phyloP scores from a whole-genome alignment of 805 yeast genomes.

The Wickerhamiella hasegawae region DNA sequence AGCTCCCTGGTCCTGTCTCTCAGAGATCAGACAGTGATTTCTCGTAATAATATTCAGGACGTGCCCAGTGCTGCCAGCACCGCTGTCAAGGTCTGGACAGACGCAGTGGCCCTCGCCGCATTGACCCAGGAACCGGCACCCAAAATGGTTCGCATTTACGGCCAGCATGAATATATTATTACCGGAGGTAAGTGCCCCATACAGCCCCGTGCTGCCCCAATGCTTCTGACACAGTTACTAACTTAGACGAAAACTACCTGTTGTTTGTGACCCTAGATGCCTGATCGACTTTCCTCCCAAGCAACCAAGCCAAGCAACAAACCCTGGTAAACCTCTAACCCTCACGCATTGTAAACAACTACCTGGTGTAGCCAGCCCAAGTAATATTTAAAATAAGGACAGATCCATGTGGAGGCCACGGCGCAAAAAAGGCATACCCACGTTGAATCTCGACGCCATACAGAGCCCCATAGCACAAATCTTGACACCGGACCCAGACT shows the following conservation, averaged over 20 bases:
- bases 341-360: no score
- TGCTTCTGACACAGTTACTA: no score
- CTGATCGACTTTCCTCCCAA: no score
- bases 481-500: not conserved
- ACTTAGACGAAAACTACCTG: no score
- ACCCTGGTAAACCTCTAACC: no score
- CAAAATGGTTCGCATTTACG: not conserved
- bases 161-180: not conserved
- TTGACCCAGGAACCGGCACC: not conserved
- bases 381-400: no score
- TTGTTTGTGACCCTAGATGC: no score
- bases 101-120: not conserved
- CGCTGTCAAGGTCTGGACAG: conserved; percentile 4
- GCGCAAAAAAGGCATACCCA: no score
- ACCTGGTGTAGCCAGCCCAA: no score
- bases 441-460: not conserved
- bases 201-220: no score
- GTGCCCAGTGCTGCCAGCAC: conserved; percentile 6
- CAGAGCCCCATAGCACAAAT: not conserved
- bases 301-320: no score
- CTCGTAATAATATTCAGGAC: conserved; percentile 11
- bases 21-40: conserved; percentile 5
- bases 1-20: conserved; percentile 6
- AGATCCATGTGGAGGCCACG: no score
- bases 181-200: conserved; percentile 1